Evolutionary conservation across 305 asterid species (phyloP), one percentile per base, ranked within the genome.

Genomic region (Solanum hybrid): DNA sequence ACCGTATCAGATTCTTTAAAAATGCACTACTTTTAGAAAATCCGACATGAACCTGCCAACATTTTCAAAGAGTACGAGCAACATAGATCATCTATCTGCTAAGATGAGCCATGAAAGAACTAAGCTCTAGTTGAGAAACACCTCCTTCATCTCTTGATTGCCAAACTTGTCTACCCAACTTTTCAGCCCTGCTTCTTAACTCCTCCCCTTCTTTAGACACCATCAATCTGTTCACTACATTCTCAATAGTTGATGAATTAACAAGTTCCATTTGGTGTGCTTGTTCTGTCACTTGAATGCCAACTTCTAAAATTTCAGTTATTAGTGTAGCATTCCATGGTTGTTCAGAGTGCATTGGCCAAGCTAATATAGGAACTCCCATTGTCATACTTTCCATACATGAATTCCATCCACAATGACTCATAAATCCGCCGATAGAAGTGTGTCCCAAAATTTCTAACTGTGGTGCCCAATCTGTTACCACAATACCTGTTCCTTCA

Each of bases 261-360:
- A 93, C 93, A 75, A 93, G 3, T 20, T 94, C 93, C 1, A 80
- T 87, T 3, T 40, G 17, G 5, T 66, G 72, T 3, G 75, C 88
- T 92, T 95, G 95, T 2, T 91, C 88, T 88, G 81, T 90, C 8
- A 93, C 88, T 42, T 88, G 89, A 13, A 95, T 24, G 6, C 96
- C 97, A 2, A 89, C 79, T 64, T 82, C 80, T 78, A 96, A 78
- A 7, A 89, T 90, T 8, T 88, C 79, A 0, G 94, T 85, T 7
- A 95, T 35, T 17, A 96, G 69, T 17, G 93, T 87, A 1, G 95
- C 92, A 76, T 96, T 96, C 16, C 91, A 89, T 2, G 98, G 96
- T 92, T 96, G 97, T 89, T 96, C 96, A 8, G 98, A 94, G 77
- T 96, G 97, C 95, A 93, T 87, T 2, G 98, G 96, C 97, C 97